phyloP scores from a whole-genome alignment of 1,284 basidiomycete genomes.

The Pseudozyma hubeiensis region DNA sequence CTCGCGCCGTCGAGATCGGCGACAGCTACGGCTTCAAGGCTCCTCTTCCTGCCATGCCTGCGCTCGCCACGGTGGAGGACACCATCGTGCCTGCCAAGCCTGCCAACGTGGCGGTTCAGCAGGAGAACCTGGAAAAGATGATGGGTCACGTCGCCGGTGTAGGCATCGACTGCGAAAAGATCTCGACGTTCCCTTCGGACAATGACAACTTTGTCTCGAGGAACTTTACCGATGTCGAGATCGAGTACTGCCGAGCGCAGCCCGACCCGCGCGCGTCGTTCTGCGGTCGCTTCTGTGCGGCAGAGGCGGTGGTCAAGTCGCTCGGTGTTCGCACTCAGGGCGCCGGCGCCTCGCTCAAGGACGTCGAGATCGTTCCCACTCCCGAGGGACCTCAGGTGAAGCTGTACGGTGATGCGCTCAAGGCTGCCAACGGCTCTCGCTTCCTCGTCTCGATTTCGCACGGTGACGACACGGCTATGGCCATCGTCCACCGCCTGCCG shows the following conservation, averaged over 20 bases:
- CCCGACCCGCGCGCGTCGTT: conserved; percentile 89
- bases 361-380: conserved; percentile 90
- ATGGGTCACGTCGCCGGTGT: conserved; percentile 79
- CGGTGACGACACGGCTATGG: conserved; percentile 67
- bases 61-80: conserved; percentile 37
- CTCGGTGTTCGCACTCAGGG: conserved; percentile 90
- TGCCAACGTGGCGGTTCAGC: conserved; percentile 49
- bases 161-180: conserved; percentile 78
- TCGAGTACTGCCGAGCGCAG: conserved; percentile 86
- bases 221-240: conserved; percentile 92
- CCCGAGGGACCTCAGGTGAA: conserved; percentile 77
- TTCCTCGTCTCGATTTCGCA: conserved; percentile 90
- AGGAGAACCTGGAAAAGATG: conserved; percentile 52
- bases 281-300: conserved; percentile 95
- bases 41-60: conserved; percentile 54
- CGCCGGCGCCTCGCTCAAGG: conserved; percentile 90
- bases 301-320: conserved; percentile 99
- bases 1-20: conserved; percentile 72
- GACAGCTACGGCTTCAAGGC: conserved; percentile 61
- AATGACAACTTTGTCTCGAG: conserved; percentile 88
- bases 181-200: conserved; percentile 88
- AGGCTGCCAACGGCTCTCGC: conserved; percentile 76
- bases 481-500: conserved; percentile 58
- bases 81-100: conserved; percentile 50
- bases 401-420: conserved; percentile 72